Evolutionary conservation across 83 land plant species (phyloP).

Genomic region (Picea abies): DNA sequence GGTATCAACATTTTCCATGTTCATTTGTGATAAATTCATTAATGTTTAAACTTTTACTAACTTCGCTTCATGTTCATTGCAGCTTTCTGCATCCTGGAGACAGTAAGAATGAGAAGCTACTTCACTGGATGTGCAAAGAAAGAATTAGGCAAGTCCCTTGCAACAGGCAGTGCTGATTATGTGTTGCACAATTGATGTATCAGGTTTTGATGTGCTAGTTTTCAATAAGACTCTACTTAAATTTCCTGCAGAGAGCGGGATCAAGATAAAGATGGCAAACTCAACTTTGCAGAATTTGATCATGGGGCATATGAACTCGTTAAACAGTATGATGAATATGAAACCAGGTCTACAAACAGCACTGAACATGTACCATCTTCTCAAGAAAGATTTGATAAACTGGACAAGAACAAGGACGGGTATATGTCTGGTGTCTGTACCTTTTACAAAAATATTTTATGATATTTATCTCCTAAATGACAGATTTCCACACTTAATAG

Average conservation of each 20-base stretch:
- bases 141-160: conserved; percentile 28
- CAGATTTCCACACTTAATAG: not conserved
- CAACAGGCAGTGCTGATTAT: not conserved
- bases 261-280: conserved; percentile 52
- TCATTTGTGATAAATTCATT: not conserved
- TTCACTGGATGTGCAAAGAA: conserved; percentile 51
- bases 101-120: conserved; percentile 43
- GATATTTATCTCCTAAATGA: not conserved
- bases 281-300: conserved; percentile 48
- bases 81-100: conserved; percentile 79
- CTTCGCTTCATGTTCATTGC: conserved; percentile 1
- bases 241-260: conserved; percentile 46
- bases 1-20: too few relatives aligned
- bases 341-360: conserved; percentile 17
- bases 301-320: conserved; percentile 30
- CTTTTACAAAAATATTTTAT: not conserved
- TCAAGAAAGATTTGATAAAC: conserved; percentile 43
- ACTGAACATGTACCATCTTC: conserved; percentile 15
- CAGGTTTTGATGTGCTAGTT: conserved; percentile 22
- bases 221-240: not conserved
- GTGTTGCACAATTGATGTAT: not conserved
- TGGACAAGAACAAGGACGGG: conserved; percentile 64
- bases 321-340: conserved; percentile 32
- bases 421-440: conserved; percentile 19
- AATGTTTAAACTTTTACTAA: not conserved